Evolutionary conservation across 1,284 basidiomycete species (phyloP).

Genomic region (Moesziomyces globuligerus): DNA sequence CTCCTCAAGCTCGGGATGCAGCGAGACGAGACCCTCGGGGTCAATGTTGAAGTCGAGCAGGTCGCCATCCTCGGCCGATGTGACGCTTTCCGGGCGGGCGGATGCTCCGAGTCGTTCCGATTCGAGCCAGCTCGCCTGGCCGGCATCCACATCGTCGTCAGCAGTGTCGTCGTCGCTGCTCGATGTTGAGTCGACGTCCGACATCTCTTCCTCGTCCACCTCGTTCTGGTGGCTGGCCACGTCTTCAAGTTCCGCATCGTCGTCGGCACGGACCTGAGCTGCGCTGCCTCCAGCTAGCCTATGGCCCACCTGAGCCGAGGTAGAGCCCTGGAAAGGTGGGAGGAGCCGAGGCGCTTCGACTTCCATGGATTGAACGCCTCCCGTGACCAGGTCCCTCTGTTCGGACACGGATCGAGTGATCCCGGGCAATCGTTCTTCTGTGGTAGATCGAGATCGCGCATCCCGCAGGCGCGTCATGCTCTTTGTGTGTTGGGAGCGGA

Average conservation of each 20-base stretch:
- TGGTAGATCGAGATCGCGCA: slow-evolving; percentile 32
- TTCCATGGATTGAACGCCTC: slow-evolving; percentile 39
- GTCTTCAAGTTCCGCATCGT: slow-evolving; percentile 33
- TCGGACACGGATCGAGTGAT: slow-evolving; percentile 27
- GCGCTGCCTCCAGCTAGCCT: too few species aligned
- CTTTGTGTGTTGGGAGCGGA: slow-evolving; percentile 35
- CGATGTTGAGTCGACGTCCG: slow-evolving; percentile 37
- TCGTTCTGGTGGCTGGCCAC: slow-evolving; percentile 12
- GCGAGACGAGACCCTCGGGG: slow-evolving; percentile 60
- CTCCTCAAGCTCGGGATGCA: slow-evolving; percentile 61
- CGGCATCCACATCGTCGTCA: slow-evolving; percentile 23
- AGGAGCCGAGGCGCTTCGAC: slow-evolving; percentile 36
- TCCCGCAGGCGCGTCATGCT: slow-evolving; percentile 43
- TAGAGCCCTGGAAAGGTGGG: slow-evolving; percentile 32
- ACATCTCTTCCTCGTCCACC: slow-evolving; percentile 38
- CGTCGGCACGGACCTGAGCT: slow-evolving; percentile 3
- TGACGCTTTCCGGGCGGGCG: slow-evolving; percentile 47
- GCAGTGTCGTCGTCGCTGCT: slow-evolving; percentile 44
- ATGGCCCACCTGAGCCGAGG: slow-evolving; percentile 13
- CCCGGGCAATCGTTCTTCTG: slow-evolving; percentile 22
- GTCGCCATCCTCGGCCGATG: slow-evolving; percentile 49
- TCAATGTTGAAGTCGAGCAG: slow-evolving; percentile 58
- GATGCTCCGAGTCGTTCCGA: slow-evolving; percentile 33
- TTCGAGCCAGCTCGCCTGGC: slow-evolving; percentile 33
- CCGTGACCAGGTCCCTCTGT: slow-evolving; percentile 22